Evolutionary conservation across 108 stramenopile species (phyloP).

Genomic region (Epipyxis sp.): DNA sequence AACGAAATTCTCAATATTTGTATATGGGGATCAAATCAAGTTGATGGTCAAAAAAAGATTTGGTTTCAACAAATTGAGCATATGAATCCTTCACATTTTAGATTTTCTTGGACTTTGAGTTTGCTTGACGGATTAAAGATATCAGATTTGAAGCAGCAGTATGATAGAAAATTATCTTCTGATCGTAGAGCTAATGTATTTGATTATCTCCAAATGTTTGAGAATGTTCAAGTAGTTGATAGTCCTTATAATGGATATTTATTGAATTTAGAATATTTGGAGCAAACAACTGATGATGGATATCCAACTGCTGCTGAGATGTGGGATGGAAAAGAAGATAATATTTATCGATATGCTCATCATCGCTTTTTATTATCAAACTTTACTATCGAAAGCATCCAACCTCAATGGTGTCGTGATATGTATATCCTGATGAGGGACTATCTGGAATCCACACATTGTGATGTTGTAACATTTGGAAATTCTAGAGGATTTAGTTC

Average conservation of each 20-base stretch:
- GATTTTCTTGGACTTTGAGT: background rate
- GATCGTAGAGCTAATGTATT: background rate
- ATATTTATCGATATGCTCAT: background rate
- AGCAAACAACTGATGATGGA: background rate
- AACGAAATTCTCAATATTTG: background rate
- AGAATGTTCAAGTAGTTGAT: background rate
- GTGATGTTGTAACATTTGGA: conserved; percentile 8
- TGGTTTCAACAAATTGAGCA: conserved; percentile 19
- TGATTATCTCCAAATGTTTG: background rate
- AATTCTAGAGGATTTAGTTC: background rate
- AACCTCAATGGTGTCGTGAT: background rate
- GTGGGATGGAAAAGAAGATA: background rate
- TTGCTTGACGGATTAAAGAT: background rate
- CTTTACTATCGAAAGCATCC: background rate
- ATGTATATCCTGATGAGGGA: background rate
- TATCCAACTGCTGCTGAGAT: background rate
- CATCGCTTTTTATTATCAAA: background rate
- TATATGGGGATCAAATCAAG: background rate
- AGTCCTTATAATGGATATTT: background rate
- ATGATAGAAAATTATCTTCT: background rate
- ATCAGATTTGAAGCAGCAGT: background rate
- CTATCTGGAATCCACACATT: background rate
- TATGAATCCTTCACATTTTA: background rate
- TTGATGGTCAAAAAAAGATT: conserved; percentile 21
- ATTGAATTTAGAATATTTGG: background rate